Base-by-base conservation (phyloP, 495 filamentous ascomycete genomes). In the Penicillium antarcticum region DNA sequence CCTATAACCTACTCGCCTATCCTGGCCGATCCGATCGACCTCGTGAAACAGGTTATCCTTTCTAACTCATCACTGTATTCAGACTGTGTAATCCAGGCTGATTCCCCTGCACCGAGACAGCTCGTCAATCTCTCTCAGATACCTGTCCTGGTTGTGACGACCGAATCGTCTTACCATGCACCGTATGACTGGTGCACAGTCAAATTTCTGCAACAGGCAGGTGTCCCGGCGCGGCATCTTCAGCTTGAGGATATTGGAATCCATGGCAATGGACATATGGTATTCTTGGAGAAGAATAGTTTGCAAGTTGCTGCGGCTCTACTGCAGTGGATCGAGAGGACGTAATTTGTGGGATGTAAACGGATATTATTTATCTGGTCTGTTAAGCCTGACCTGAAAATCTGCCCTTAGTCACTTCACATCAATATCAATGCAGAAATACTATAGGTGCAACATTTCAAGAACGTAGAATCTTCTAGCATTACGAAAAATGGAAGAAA, bases 251-350 rank as follows among this genome's bases (percentile, higher is more conserved):
- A 79, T 55, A 42, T 54, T 7, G 74, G 74, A 0, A 76, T 84
- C 21, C 53, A 68, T 29, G 82, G 84, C 2, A 85, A 85, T 58
- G 81, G 76, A 9, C 80, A 85, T 61, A 70, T 85, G 60, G 67
- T 78, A 44, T 82, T 82, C 52, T 62, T 85, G 54, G 82, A 85
- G 68, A 80, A 74, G 69, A 86, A 85, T 45, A 84, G 73, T 54
- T 65, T 77, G 42, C 56, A 66, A 4, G 71, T 82, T 45, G 79
- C 78, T 2, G 58, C 44, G 8, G 45, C 65, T 19, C 41, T 82
- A 13, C 57, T 71, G 38, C 48, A 52, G 31, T 79, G 76, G 75
- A 72, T 80, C 48, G 55, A 61, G 45, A 21, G 26, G 11, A 42
- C 6, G 17, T 50, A 41, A 21, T 19, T 14, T 36, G 29, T 46